phyloP scores from a whole-genome alignment of 345 rosid genomes.

The Erucastrum elatum region DNA sequence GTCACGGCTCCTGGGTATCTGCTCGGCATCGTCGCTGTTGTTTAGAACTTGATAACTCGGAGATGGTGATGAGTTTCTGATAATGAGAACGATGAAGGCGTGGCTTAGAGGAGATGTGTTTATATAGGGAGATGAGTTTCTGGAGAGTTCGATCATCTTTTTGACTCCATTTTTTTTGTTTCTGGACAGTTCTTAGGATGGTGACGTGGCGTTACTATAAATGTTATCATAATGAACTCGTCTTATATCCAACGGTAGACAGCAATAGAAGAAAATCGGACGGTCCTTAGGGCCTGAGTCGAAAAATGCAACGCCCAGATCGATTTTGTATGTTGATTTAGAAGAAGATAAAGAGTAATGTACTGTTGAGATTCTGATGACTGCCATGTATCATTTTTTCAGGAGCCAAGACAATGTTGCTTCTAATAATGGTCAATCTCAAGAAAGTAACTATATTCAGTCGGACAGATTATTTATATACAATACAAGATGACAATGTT shows the following conservation, averaged over 20 bases:
- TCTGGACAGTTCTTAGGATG: neutral
- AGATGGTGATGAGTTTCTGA: neutral
- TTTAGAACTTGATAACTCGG: neutral
- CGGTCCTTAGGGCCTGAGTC: neutral
- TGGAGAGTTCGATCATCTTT: neutral
- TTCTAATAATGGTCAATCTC: too few relatives aligned
- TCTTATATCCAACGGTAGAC: neutral
- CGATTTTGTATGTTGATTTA: too few relatives aligned
- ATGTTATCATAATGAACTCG: neutral
- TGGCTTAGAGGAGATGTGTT: neutral
- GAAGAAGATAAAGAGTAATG: too few relatives aligned
- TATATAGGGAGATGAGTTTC: neutral
- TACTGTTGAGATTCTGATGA: too few relatives aligned
- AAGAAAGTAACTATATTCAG: too few relatives aligned
- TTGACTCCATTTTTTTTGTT: neutral
- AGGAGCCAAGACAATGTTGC: too few relatives aligned
- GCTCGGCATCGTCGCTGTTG: slow-evolving; percentile 35
- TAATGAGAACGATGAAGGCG: neutral
- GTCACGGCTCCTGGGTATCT: slow-evolving; percentile 58
- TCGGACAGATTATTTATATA: too few relatives aligned
- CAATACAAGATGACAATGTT: too few relatives aligned
- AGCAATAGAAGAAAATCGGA: neutral
- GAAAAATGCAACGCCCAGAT: too few relatives aligned
- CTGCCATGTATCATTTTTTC: too few relatives aligned
- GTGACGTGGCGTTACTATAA: neutral